Conservation (phyloP, 148 eudicot species). For the Dianthus caryophyllus region DNA sequence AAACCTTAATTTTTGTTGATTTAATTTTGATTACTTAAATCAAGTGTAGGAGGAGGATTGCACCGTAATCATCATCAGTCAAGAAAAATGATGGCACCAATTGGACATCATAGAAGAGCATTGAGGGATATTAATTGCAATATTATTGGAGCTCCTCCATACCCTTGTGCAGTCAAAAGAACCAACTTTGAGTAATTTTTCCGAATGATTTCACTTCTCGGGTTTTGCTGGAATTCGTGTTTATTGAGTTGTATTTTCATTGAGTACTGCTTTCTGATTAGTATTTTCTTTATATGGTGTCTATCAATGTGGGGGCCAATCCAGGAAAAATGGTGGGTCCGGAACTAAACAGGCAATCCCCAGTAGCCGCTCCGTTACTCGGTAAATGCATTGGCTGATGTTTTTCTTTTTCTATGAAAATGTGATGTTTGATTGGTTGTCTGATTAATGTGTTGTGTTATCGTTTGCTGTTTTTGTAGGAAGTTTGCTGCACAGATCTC, state of each 20-base stretch:
- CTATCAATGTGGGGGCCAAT: neutral
- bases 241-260: neutral
- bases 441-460: conserved; percentile 15
- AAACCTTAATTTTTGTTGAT: no score
- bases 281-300: conserved; percentile 11
- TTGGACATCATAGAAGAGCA: conserved; percentile 58
- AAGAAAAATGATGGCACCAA: conserved; percentile 42
- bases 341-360: conserved; percentile 34
- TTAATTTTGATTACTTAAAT: neutral
- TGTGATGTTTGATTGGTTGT: conserved; percentile 7
- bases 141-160: conserved; percentile 42
- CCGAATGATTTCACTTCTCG: conserved; percentile 12
- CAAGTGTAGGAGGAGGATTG: conserved; percentile 34
- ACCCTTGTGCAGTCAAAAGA: conserved; percentile 42
- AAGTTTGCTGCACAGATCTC: conserved; percentile 60
- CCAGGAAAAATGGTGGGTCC: conserved; percentile 41
- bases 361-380: conserved; percentile 61
- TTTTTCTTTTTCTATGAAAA: neutral
- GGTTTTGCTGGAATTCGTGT: neutral
- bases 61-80: conserved; percentile 23
- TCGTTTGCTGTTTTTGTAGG: conserved; percentile 34
- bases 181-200: conserved; percentile 43
- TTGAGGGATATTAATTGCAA: conserved; percentile 55
- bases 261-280: conserved; percentile 11
- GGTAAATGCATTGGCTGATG: conserved; percentile 33